phyloP scores from a whole-genome alignment of 2,329 filamentous ascomycete genomes.

The Penicillium brevicompactum region DNA sequence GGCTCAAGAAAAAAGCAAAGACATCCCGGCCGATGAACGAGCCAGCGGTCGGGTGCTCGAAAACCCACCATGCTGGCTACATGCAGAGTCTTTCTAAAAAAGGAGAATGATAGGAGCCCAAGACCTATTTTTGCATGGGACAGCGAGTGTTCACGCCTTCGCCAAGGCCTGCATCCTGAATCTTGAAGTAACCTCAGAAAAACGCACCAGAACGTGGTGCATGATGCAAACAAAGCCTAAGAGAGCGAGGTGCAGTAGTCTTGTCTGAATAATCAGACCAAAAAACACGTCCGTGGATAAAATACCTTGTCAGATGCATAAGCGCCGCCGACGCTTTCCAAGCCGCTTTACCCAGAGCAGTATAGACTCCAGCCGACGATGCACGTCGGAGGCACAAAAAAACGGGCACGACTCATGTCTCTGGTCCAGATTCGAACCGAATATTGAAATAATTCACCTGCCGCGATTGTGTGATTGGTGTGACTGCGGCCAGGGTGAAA shows the following conservation, averaged over 20 bases:
- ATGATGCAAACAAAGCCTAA: slow-evolving; percentile 3
- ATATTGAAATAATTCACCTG: background rate
- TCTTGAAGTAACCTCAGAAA: slow-evolving; percentile 1
- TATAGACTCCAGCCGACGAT: slow-evolving; percentile 6
- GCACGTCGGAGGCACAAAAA: slow-evolving; percentile 5
- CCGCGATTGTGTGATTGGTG: background rate
- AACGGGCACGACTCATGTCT: background rate
- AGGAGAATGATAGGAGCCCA: background rate
- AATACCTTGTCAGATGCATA: slow-evolving; percentile 12
- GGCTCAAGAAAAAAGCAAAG: background rate
- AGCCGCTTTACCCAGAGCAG: background rate
- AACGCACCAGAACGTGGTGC: background rate
- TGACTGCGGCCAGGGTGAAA: background rate
- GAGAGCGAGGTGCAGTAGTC: slow-evolving; percentile 15
- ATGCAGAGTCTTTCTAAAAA: background rate
- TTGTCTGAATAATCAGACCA: background rate
- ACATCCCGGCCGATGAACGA: background rate
- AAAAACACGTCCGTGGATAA: slow-evolving; percentile 7
- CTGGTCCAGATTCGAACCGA: slow-evolving; percentile 7
- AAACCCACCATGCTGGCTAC: background rate
- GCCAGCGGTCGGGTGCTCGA: background rate
- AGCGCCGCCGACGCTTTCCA: slow-evolving; percentile 15
- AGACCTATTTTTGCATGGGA: background rate
- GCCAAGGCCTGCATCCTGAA: background rate
- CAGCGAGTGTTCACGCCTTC: background rate